A percentile compares a stretch with the other conserved stretches of the same genome.
Conservation (phyloP, 768 basidiomycete species). For the Rubroboletus pulcherrimus region DNA sequence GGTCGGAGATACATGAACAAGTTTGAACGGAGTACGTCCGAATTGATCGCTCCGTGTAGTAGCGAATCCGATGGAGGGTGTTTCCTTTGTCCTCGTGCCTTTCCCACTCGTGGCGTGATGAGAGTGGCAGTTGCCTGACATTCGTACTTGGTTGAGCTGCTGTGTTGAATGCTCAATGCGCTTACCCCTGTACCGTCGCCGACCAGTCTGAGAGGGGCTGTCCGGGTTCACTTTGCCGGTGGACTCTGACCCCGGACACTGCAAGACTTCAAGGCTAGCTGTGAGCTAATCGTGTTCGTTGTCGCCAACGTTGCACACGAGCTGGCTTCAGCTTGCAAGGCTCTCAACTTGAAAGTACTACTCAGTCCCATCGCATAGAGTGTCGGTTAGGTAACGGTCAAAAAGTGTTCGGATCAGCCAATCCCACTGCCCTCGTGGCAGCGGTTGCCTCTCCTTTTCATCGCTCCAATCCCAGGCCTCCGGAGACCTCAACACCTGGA, state of each 20-base stretch:
- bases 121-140: not conserved
- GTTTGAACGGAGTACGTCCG: not conserved
- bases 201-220: no score
- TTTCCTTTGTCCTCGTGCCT: not conserved
- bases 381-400: not conserved
- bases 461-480: conserved; percentile 2
- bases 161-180: not conserved
- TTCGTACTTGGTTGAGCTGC: not conserved
- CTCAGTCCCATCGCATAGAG: not conserved
- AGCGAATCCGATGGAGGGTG: not conserved
- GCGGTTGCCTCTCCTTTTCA: conserved; percentile 3
- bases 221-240: not conserved
- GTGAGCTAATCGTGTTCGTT: not conserved
- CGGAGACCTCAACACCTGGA: conserved; percentile 2
- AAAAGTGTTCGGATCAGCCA: not conserved
- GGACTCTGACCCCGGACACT: conserved; percentile 23
- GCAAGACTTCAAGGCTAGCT: not conserved
- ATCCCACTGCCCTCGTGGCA: not conserved
- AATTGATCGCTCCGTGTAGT: not conserved
- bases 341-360: not conserved
- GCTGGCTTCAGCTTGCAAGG: not conserved
- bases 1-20: not conserved
- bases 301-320: conserved; percentile 9
- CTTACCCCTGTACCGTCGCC: no score
- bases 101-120: not conserved